Base-by-base conservation (phyloP, 2,329 filamentous ascomycete species). In the Elsinoe arachidis region DNA sequence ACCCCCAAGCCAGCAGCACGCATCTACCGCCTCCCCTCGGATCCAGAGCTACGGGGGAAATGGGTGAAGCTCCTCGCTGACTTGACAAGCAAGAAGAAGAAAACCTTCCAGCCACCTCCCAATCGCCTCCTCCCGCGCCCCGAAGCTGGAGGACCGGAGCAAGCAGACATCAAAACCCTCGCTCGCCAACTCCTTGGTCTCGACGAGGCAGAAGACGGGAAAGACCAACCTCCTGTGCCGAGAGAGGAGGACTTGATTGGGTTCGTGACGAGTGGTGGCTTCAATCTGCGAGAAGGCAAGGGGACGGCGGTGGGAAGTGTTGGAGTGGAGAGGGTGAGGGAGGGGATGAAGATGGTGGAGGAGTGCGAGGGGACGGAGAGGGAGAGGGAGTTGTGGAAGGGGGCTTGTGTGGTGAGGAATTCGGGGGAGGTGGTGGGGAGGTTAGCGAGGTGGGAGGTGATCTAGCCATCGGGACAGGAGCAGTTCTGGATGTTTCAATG, bases 221-320 rank as follows among this genome's bases (percentile, higher is more conserved):
- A 47, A 21, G 68, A 72, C 0, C 82, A 88, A 63, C 85, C 86
- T 0, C 67, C 83, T 0, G 83, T 90, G n/a, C 92, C 92, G 0
- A 77, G 78, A 9, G 83, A 84, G 61, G 77, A 80, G 19, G 88
- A 96, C 68, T 76, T 97, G 11, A 81, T 97, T 53, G 93, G 93
- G 0, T 99, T 95, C 68, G 85, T 96, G 21, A 96, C 90, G 1
- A 87, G 86, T 1, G 93, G 92, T 0, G 86, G 88, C 53, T 96
- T 86, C 69, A 90, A 86, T 65, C 79, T 97, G 1, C 81, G 82
- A 1, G 82, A 87, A 62, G 93, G 92, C 0, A 81, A 79, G 62
- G 88, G 86, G 0, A 84, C 83, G 14, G 92, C 85, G 0, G 78
- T 97, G 59, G 93, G 87, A 0, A 85, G 81, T 52, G 67, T 97